phyloP scores from a whole-genome alignment of 2,329 filamentous ascomycete genomes.

The Sordariomycetes sp. region DNA sequence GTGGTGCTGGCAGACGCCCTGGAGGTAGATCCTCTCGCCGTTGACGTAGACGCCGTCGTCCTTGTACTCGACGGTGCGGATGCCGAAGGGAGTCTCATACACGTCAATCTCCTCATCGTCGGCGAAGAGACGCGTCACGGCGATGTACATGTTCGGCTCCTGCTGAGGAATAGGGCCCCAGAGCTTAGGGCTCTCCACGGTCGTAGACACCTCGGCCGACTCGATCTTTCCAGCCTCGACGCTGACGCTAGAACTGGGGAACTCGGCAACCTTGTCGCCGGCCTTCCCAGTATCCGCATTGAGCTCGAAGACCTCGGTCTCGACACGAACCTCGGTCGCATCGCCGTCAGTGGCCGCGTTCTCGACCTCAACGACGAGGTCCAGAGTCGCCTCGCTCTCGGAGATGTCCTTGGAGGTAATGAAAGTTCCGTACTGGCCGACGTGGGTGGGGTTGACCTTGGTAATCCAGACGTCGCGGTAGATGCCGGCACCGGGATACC shows the following conservation, averaged over 20 bases:
- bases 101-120: constrained; percentile 19
- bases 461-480: constrained; percentile 42
- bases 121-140: constrained; percentile 24
- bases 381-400: constrained; percentile 23
- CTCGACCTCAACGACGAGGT: constrained; percentile 29
- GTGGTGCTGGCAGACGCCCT: constrained; percentile 36
- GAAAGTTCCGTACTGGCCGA: constrained; percentile 34
- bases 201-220: neutral
- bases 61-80: constrained; percentile 28
- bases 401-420: constrained; percentile 32
- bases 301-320: constrained; percentile 24
- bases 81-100: constrained; percentile 36
- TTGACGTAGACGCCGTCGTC: constrained; percentile 30
- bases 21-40: constrained; percentile 26
- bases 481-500: constrained; percentile 40
- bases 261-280: constrained; percentile 17
- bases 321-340: constrained; percentile 18
- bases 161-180: constrained; percentile 34
- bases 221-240: neutral
- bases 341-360: constrained; percentile 20
- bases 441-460: constrained; percentile 28
- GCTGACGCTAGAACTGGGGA: constrained; percentile 16
- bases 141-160: constrained; percentile 31
- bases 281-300: constrained; percentile 17
- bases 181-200: constrained; percentile 21